Base-by-base conservation (phyloP, 108 stramenopile genomes). In the Schizochytrium sp. region DNA sequence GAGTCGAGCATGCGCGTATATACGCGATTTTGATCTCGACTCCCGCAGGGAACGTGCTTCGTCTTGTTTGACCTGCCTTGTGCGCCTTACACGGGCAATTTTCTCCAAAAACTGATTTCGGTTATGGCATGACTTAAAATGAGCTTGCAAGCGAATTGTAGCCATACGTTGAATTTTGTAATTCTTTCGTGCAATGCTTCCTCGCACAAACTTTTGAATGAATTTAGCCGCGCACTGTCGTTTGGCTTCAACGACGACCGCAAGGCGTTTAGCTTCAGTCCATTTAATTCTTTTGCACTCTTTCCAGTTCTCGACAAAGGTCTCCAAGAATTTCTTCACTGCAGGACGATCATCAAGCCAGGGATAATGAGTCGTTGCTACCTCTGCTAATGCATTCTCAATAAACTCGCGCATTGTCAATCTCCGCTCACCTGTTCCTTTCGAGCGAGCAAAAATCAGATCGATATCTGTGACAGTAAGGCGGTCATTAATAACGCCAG, bases 331-430 rank as follows among this genome's bases (percentile, higher is more conserved):
- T 3, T 83, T 83, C n/a, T 40, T 47, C 3, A 83, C 53, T 10
- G 76, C 76, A 10, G 53, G 47, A 38, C 53, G 50, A 13, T 83
- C 76, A 53, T 83, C 76, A 0, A 83, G 76, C 76, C 76, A 83
- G 0, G 76, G 76, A 83, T 38, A 83, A 10, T 55, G 47, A 5
- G 38, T 40, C 2, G 40, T n/a, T 47, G 76, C 76, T 5, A 83
- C 76, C 53, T 83, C 50, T n/a, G 76, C 50, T 5, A 83, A 53
- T 5, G 76, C 76, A 10, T 17, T 3, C 5, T 49, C 53, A 53
- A 83, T n/a, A 42, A 83, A 83, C 2, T 17, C 19, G 0, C 3
- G 0, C 53, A 55, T 10, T 53, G 76, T 38, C 15, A 83, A 28
- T 53, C 47, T 49, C 28, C 76, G 76, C 47, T 83, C 76, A 53